phyloP scores from a whole-genome alignment of 768 basidiomycete genomes.

The Lactarius sp. region DNA sequence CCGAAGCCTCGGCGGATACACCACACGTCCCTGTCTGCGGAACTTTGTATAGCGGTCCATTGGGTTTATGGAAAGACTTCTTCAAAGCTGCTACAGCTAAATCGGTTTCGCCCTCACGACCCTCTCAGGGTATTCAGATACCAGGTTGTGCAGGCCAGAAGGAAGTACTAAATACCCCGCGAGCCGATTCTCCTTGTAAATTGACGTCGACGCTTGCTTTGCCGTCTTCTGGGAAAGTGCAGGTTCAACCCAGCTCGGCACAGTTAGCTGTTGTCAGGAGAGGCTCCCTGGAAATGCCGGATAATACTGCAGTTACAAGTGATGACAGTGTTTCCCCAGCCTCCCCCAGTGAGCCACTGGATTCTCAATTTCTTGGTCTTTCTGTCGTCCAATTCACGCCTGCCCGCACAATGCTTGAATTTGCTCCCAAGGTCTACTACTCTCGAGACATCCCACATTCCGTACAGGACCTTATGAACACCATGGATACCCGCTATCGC shows the following conservation, averaged over 20 bases:
- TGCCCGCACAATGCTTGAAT: slow-evolving; percentile 22
- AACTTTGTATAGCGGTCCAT: slow-evolving; percentile 17
- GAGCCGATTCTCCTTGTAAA: not conserved
- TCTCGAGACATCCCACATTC: slow-evolving; percentile 54
- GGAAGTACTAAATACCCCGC: not conserved
- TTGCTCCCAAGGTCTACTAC: slow-evolving; percentile 29
- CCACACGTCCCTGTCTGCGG: slow-evolving; percentile 12
- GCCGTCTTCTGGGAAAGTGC: not conserved
- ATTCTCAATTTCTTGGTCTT: slow-evolving; percentile 1
- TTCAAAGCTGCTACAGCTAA: slow-evolving; percentile 4
- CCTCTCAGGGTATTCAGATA: not conserved
- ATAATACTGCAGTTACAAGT: not conserved
- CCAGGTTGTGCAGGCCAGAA: not conserved
- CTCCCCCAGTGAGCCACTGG: not conserved
- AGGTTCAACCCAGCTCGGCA: not conserved
- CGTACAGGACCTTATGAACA: slow-evolving; percentile 64
- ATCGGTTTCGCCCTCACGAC: not conserved
- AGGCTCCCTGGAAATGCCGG: not conserved
- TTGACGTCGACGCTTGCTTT: not conserved
- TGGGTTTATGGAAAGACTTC: slow-evolving; percentile 19
- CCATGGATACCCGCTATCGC: slow-evolving; percentile 39
- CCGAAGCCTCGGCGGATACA: not conserved
- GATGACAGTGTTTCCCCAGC: not conserved
- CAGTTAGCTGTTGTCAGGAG: not conserved
- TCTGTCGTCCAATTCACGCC: slow-evolving; percentile 20